Base-by-base conservation (phyloP, 169 alveolate species). In the Plasmodium billcollinsi region DNA sequence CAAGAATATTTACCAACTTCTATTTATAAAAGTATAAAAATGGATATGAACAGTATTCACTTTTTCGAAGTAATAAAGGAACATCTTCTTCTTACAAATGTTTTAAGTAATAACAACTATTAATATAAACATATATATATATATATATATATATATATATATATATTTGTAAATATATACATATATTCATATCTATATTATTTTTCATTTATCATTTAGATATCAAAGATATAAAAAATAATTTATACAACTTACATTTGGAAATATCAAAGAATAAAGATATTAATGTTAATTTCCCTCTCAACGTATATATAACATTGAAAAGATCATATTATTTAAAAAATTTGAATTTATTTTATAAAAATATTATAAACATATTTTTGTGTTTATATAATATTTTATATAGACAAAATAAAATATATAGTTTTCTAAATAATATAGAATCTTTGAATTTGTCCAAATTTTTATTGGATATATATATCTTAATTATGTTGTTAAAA, bases 261-360 rank as follows among this genome's bases (percentile, higher is more conserved):
- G 69, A 39, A 12, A 80, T 15, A 12, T 29, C n/a, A 12, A 50
- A 59, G 29, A 7, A 47, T 33, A 49, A 9, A 15, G 5, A 50
- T 3, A 33, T 33, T 4, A 6, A 33, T 33, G 26, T 18, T 0
- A 58, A 54, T 15, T 21, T 70, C 18, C 45, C 66, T 2, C 47
- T 67, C 21, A 67, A 62, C 45, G 39, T 80, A 24, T 80, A 24
- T 61, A 33, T 67, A 8, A 18, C 61, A 49, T 9, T 58, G 62
- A 80, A 67, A 33, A 80, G 90, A 56, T 80, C 90, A 0, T 69
- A 39, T 21, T 67, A 61, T 39, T 67, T 69, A 69, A 80, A 69
- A 62, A 80, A 69, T 49, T 63, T 80, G 9, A 67, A 69, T 72
- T 14, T 71, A 15, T 66, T 56, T 24, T 80, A 80, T 61, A 33